These are phyloP conservation scores for Cryptosporidium muris DNA, from an alignment of 169 alveolate species.

Conservation along the genomic window DNA sequence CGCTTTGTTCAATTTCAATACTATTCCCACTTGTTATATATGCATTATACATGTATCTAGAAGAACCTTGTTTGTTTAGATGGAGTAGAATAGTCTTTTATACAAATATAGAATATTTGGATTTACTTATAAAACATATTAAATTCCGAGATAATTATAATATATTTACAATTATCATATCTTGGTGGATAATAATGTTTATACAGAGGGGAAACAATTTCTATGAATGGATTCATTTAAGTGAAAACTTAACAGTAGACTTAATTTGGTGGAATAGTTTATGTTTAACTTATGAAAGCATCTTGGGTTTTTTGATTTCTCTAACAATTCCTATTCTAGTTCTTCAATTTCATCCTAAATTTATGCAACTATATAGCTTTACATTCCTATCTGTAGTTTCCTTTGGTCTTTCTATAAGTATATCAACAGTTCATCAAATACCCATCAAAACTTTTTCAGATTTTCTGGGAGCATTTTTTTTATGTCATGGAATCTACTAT, in stretches of 20 bases:
- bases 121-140: no score
- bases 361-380: conserved; percentile 51
- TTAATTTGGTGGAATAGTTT: conserved; percentile 31
- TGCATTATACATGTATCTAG: no score
- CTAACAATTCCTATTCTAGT: background rate
- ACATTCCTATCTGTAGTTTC: conserved; percentile 38
- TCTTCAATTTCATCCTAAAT: conserved; percentile 11
- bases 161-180: conserved; percentile 1
- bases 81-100: no score
- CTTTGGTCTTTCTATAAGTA: conserved; percentile 47
- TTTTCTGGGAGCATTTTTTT: conserved; percentile 37
- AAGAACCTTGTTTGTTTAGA: no score
- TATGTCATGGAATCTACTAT: conserved; percentile 62
- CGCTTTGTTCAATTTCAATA: no score
- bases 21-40: no score
- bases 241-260: conserved; percentile 11
- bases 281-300: conserved; percentile 17
- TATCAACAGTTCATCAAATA: conserved; percentile 28
- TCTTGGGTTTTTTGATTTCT: conserved; percentile 2
- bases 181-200: conserved; percentile 49
- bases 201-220: conserved; percentile 50
- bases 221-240: conserved; percentile 31
- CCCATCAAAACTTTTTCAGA: conserved; percentile 60
- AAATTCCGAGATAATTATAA: background rate
- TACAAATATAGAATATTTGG: no score